Evolutionary conservation across 345 rosid genomes (phyloP).

Genomic region (Erysimum cheiranthoides): DNA sequence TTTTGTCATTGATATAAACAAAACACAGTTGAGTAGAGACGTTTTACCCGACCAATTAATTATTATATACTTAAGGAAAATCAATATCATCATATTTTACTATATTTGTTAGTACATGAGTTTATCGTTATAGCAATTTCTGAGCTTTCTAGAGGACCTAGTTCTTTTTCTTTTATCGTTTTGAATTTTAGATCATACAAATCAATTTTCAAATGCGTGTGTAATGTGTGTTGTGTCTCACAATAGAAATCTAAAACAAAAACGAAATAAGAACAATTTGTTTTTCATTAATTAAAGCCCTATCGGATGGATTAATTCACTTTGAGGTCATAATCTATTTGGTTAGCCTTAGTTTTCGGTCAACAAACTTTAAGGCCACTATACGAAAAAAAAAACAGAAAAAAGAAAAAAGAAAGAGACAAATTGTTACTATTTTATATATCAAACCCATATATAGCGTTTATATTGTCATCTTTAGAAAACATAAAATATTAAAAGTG

Average conservation of each 20-base stretch:
- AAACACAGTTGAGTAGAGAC: conserved; percentile 26
- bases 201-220: conserved; percentile 25
- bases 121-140: background rate
- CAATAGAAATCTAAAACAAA: background rate
- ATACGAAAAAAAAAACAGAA: background rate
- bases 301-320: background rate
- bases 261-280: background rate
- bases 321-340: conserved; percentile 34
- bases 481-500: too few relatives aligned
- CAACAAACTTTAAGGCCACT: conserved; percentile 13
- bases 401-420: background rate
- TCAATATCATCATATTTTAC: background rate
- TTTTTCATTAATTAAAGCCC: background rate
- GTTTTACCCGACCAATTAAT: conserved; percentile 22
- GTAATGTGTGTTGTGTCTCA: conserved; percentile 16
- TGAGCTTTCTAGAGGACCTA: conserved; percentile 3
- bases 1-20: conserved; percentile 23
- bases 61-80: background rate
- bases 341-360: conserved; percentile 30
- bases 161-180: background rate
- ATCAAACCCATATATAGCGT: too few relatives aligned
- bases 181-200: background rate
- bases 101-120: background rate
- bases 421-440: background rate
- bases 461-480: too few relatives aligned